These are phyloP conservation scores for Geoglossum glabrum DNA, from an alignment of 495 filamentous ascomycete species.

Conservation along the genomic window DNA sequence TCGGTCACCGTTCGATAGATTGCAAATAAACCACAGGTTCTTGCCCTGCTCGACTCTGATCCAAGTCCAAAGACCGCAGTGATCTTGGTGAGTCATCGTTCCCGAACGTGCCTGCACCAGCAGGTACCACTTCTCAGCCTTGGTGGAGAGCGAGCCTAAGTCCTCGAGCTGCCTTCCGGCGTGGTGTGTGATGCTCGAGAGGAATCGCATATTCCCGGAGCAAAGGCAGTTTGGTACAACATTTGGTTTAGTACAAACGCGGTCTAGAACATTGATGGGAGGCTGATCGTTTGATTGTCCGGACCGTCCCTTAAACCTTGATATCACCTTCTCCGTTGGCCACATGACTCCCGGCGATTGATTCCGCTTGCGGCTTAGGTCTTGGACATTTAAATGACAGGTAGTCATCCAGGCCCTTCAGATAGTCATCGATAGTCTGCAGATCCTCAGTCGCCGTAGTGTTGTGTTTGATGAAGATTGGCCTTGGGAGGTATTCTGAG, in stretches of 20 bases:
- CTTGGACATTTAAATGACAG: background rate
- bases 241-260: background rate
- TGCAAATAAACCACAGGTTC: background rate
- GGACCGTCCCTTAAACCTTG: background rate
- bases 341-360: background rate
- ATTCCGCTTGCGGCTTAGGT: background rate
- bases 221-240: background rate
- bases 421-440: background rate
- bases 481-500: background rate
- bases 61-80: background rate
- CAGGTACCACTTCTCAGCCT: background rate
- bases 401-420: too few species aligned
- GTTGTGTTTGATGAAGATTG: background rate
- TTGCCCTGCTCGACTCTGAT: background rate
- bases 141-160: too few species aligned
- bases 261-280: background rate
- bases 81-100: background rate
- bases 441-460: background rate
- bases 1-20: background rate
- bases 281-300: background rate
- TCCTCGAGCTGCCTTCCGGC: background rate
- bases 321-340: background rate
- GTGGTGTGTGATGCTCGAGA: background rate
- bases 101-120: background rate
- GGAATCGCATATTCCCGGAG: background rate